Percentiles rank a stretch among this genome's conserved stretches.
phyloP scores from a whole-genome alignment of 192 early-diverging fungal species.

The Spizellomyces punctatus region DNA sequence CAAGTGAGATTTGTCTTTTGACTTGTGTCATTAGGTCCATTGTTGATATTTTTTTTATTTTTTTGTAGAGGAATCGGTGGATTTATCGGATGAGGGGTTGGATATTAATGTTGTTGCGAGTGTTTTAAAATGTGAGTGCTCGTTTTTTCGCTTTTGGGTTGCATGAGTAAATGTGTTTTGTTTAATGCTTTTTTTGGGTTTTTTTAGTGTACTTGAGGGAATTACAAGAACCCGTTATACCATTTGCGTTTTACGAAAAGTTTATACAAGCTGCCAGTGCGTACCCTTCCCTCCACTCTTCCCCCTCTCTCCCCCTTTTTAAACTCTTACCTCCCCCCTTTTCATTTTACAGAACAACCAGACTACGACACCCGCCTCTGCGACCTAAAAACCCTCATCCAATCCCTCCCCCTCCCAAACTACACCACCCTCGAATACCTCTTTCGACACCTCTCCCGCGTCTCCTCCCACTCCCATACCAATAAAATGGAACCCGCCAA shows the following conservation, averaged over 20 bases:
- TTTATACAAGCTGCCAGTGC: constrained; percentile 56
- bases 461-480: constrained; percentile 42
- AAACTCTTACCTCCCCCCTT: constrained; percentile 26
- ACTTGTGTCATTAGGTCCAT: too few relatives aligned
- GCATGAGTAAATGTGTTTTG: background rate
- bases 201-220: constrained; percentile 58
- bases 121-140: constrained; percentile 51
- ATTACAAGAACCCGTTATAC: constrained; percentile 57
- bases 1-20: constrained; percentile 18
- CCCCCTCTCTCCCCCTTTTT: too few relatives aligned
- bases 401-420: constrained; percentile 51
- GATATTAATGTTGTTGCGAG: constrained; percentile 58
- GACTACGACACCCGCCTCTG: constrained; percentile 74
- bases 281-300: too few relatives aligned
- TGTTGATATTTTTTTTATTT: constrained; percentile 12
- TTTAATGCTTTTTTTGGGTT: constrained; percentile 1
- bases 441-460: constrained; percentile 51
- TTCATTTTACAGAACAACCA: constrained; percentile 28
- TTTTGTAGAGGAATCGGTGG: constrained; percentile 45
- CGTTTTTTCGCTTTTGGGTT: background rate
- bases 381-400: constrained; percentile 67
- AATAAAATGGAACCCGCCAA: constrained; percentile 68
- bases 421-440: constrained; percentile 56
- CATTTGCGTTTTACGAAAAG: constrained; percentile 53
- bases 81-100: constrained; percentile 44